phyloP scores from a whole-genome alignment of 441 rosid genomes.

The Eutrema salsugineum region DNA sequence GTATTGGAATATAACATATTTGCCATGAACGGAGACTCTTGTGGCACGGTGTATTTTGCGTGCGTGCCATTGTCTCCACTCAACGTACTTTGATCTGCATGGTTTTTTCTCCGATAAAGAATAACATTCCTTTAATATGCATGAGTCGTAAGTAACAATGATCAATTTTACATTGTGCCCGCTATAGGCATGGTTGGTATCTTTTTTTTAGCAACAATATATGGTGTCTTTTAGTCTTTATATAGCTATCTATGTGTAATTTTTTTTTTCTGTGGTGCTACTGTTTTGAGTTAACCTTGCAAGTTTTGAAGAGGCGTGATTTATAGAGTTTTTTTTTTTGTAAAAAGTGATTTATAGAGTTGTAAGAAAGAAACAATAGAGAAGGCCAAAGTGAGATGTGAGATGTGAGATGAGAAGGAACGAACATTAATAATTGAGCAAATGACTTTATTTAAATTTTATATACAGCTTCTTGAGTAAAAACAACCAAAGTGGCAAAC shows the following conservation, averaged over 20 bases:
- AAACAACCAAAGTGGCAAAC: neutral
- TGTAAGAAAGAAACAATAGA: neutral
- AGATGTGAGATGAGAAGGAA: neutral
- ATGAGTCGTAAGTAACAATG: no score
- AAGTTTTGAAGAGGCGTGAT: neutral
- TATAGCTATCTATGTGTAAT: neutral
- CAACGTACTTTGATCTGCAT: no score
- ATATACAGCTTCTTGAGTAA: neutral
- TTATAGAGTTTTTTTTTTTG: neutral
- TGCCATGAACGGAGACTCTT: no score
- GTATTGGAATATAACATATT: no score
- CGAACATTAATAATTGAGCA: neutral
- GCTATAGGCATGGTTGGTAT: no score
- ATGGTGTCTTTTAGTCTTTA: no score
- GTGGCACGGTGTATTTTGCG: no score
- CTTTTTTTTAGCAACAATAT: no score
- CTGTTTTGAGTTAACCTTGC: neutral
- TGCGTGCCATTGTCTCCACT: no score
- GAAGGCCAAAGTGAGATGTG: neutral
- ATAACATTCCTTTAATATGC: no score
- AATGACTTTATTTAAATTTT: neutral
- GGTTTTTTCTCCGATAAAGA: no score
- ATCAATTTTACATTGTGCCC: no score
- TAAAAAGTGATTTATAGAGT: neutral
- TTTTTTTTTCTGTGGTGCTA: neutral